phyloP scores from a whole-genome alignment of 2,329 filamentous ascomycete species.

The Colletotrichum sojae region DNA sequence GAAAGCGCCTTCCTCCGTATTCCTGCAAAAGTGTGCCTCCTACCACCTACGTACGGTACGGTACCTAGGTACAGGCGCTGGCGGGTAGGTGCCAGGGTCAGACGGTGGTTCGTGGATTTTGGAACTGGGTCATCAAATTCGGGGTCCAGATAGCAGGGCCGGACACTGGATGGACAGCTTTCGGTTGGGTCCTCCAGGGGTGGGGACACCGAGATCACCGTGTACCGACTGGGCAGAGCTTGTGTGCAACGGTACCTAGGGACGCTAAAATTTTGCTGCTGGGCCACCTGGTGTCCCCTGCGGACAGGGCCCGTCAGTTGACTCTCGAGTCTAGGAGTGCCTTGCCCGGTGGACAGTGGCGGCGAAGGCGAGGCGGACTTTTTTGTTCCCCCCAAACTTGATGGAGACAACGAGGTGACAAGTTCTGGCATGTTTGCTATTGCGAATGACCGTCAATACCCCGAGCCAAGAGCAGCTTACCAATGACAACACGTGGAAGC shows the following conservation, averaged over 20 bases:
- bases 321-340: constrained; percentile 25
- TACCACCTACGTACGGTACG: background rate
- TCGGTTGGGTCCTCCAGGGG: background rate
- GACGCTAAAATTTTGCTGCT: constrained; percentile 15
- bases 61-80: too few species aligned
- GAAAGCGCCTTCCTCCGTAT: background rate
- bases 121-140: constrained; percentile 26
- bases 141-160: constrained; percentile 33
- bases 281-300: constrained; percentile 32
- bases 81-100: constrained; percentile 6
- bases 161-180: constrained; percentile 4
- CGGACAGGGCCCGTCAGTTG: constrained; percentile 33
- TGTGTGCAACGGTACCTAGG: constrained; percentile 19
- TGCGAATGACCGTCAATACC: constrained; percentile 7
- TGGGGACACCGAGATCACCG: background rate
- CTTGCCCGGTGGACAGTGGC: constrained; percentile 17
- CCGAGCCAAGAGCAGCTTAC: constrained; percentile 16
- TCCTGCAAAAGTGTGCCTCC: background rate
- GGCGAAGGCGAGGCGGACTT: constrained; percentile 35
- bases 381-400: background rate
- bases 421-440: background rate
- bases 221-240: constrained; percentile 26
- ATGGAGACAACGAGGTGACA: constrained; percentile 1
- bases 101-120: constrained; percentile 36
- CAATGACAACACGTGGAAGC: constrained; percentile 18